Percentiles rank a stretch among this genome's conserved stretches.
Conservation (phyloP, 2,329 filamentous ascomycete genomes). For the Colletotrichum echinochloae region DNA sequence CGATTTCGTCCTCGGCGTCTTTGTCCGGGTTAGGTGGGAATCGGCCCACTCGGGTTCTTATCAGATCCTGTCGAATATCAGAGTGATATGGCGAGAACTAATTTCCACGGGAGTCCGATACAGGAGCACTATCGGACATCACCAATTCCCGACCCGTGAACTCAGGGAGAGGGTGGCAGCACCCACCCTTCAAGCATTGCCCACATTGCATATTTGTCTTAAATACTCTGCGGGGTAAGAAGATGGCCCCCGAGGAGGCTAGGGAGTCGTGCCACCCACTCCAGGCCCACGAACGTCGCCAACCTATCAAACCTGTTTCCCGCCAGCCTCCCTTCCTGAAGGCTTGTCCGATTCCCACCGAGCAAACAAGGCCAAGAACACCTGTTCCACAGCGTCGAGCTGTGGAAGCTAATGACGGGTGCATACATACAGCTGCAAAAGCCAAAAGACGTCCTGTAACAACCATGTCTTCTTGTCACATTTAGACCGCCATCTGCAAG, state of each 20-base stretch:
- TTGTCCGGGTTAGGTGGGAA: conserved; percentile 2
- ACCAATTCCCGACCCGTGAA: conserved; percentile 15
- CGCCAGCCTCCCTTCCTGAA: conserved; percentile 24
- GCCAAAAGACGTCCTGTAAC: conserved; percentile 36
- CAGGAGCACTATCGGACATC: conserved; percentile 27
- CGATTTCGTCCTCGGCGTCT: not conserved
- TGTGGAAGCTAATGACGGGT: conserved; percentile 35
- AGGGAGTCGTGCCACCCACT: conserved; percentile 34
- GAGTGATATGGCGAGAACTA: conserved; percentile 17
- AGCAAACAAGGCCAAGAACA: conserved; percentile 37
- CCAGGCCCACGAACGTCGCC: conserved; percentile 1
- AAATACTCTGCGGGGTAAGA: conserved; percentile 35
- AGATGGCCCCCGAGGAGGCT: conserved; percentile 19
- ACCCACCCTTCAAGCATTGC: conserved; percentile 5
- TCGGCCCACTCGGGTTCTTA: not conserved
- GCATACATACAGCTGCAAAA: conserved; percentile 36
- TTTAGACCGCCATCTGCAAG: conserved; percentile 38
- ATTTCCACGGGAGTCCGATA: conserved; percentile 22
- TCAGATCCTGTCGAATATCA: conserved; percentile 25
- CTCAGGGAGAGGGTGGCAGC: conserved; percentile 12
- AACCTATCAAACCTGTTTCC: conserved; percentile 18
- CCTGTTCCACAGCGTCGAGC: conserved; percentile 32
- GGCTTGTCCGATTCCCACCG: conserved; percentile 14
- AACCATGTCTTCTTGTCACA: conserved; percentile 41
- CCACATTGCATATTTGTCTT: conserved; percentile 29